phyloP scores from a whole-genome alignment of 1,139 yeast species.

The Arxiozyma bovina region DNA sequence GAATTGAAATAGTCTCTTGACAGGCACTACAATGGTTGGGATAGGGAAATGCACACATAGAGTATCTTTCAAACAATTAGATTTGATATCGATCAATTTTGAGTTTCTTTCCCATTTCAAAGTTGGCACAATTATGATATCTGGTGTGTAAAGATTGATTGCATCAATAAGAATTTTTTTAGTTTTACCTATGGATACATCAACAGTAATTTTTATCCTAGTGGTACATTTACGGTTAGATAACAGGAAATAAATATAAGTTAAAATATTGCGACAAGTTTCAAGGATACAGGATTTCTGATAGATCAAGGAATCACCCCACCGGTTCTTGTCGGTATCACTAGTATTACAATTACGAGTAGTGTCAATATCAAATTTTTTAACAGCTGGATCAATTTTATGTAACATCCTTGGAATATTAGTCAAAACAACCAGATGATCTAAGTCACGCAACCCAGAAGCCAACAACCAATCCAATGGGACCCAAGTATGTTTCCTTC shows the following conservation, averaged over 20 bases:
- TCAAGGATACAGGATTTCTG: background rate
- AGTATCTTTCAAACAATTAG: constrained; percentile 49
- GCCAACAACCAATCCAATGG: constrained; percentile 61
- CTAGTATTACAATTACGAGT: background rate
- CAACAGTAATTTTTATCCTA: constrained; percentile 48
- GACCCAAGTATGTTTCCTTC: constrained; percentile 71
- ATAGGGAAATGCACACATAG: constrained; percentile 54
- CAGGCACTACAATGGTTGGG: constrained; percentile 65
- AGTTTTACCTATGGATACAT: constrained; percentile 52
- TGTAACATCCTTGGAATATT: constrained; percentile 30
- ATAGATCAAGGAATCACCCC: constrained; percentile 3
- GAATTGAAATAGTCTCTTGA: constrained; percentile 49
- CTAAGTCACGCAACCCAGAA: constrained; percentile 50
- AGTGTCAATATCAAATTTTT: no score
- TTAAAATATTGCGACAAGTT: constrained; percentile 35
- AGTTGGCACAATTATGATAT: constrained; percentile 36
- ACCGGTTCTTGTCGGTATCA: background rate
- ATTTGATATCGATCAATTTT: constrained; percentile 9
- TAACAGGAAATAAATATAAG: constrained; percentile 31
- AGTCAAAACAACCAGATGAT: constrained; percentile 49
- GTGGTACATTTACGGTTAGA: constrained; percentile 34
- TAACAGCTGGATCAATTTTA: background rate
- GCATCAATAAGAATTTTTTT: constrained; percentile 51
- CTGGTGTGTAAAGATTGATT: constrained; percentile 56
- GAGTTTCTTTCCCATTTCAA: constrained; percentile 16